phyloP scores from a whole-genome alignment of 2,329 filamentous ascomycete species.

The Pestalotiopsis sp. region DNA sequence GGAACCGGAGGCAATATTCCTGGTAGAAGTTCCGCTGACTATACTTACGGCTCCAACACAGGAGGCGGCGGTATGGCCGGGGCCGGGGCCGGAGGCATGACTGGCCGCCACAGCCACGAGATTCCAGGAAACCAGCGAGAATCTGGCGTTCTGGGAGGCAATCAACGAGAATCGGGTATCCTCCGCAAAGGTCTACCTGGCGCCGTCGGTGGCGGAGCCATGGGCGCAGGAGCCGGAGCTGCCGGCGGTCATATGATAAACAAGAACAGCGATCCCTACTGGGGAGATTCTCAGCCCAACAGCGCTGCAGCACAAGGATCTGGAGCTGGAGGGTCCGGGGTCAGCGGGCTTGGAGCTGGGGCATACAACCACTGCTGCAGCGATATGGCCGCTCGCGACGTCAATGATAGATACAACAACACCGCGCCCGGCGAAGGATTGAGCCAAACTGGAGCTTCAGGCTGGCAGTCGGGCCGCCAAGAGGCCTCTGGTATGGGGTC shows the following conservation, averaged over 20 bases:
- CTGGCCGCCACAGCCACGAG: neutral
- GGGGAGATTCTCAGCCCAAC: neutral
- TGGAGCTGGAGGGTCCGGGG: neutral
- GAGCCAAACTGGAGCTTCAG: neutral
- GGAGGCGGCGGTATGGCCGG: neutral
- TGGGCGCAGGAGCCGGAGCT: too few relatives aligned
- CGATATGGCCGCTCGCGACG: neutral
- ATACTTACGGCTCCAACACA: slow-evolving; percentile 9
- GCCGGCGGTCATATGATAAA: slow-evolving; percentile 16
- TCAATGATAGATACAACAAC: slow-evolving; percentile 4
- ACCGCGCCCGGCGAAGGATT: neutral
- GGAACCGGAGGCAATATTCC: slow-evolving; percentile 2
- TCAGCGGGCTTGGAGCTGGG: neutral
- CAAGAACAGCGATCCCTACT: slow-evolving; percentile 10
- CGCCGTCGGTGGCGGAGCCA: neutral
- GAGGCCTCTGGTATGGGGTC: neutral
- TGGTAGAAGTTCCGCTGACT: slow-evolving; percentile 10
- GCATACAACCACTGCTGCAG: neutral
- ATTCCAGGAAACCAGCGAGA: neutral
- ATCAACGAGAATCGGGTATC: neutral
- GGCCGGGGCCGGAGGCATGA: neutral
- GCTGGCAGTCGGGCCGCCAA: neutral
- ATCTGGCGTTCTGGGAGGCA: neutral
- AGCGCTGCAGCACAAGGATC: neutral
- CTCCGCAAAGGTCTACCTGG: neutral